Conservation (phyloP, 2,329 filamentous ascomycete species). For the Elsinoe perseae region DNA sequence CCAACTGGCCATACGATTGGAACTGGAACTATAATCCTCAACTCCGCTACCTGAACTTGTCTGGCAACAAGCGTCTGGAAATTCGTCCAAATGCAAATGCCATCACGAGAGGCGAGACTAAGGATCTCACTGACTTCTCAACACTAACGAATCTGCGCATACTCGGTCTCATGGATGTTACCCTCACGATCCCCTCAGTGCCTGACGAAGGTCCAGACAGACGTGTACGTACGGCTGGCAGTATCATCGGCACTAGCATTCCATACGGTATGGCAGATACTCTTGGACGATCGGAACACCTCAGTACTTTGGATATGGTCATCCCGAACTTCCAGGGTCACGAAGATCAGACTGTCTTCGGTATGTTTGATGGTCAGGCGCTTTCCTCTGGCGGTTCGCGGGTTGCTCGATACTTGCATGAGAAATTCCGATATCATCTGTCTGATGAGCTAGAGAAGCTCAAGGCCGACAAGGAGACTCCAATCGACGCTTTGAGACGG, state of each 20-base stretch:
- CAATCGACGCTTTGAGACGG: slow-evolving; percentile 73
- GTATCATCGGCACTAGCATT: slow-evolving; percentile 70
- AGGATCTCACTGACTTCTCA: slow-evolving; percentile 83
- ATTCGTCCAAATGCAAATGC: slow-evolving; percentile 62
- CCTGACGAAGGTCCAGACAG: slow-evolving; percentile 93
- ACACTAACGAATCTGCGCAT: slow-evolving; percentile 76
- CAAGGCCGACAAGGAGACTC: slow-evolving; percentile 60
- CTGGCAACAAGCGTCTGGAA: slow-evolving; percentile 91
- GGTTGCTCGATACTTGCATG: slow-evolving; percentile 92
- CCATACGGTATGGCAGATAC: slow-evolving; percentile 98
- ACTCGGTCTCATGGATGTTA: slow-evolving; percentile 95
- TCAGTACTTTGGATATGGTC: slow-evolving; percentile 92
- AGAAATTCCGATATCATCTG: slow-evolving; percentile 86
- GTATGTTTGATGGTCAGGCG: slow-evolving; percentile 94
- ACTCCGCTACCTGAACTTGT: slow-evolving; percentile 88
- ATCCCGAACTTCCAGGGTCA: slow-evolving; percentile 85
- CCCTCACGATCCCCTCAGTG: slow-evolving; percentile 82
- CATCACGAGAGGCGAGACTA: slow-evolving; percentile 48
- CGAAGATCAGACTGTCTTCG: slow-evolving; percentile 81
- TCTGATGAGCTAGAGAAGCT: slow-evolving; percentile 70
- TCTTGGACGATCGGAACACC: slow-evolving; percentile 82
- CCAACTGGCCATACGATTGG: slow-evolving; percentile 98
- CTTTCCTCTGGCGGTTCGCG: slow-evolving; percentile 84
- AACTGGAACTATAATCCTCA: slow-evolving; percentile 99
- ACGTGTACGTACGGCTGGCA: slow-evolving; percentile 94